phyloP scores from a whole-genome alignment of 2,329 filamentous ascomycete genomes.

The Dactylellina sp. region DNA sequence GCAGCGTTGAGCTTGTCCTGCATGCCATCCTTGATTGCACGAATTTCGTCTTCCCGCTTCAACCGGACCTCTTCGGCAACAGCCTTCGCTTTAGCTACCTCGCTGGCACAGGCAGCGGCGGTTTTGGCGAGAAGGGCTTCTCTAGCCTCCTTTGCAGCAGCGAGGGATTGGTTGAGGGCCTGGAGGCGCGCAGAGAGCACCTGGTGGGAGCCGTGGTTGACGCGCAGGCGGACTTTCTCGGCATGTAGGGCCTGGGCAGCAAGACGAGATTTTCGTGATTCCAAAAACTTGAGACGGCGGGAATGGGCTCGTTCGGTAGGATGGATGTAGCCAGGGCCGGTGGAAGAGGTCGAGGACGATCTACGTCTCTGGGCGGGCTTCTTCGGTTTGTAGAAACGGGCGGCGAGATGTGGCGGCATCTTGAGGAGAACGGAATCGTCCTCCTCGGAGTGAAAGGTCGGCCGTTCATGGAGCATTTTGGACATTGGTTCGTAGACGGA shows the following conservation, averaged over 20 bases:
- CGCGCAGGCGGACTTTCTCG: constrained; percentile 80
- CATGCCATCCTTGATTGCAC: constrained; percentile 77
- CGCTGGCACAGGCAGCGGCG: constrained; percentile 82
- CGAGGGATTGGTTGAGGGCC: constrained; percentile 65
- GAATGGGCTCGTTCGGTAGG: constrained; percentile 68
- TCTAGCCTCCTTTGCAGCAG: constrained; percentile 75
- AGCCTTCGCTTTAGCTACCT: constrained; percentile 83
- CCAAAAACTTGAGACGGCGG: constrained; percentile 81
- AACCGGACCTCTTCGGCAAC: constrained; percentile 85
- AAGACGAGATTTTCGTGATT: constrained; percentile 81
- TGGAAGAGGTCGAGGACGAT: constrained; percentile 66
- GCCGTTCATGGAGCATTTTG: constrained; percentile 30
- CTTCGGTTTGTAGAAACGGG: constrained; percentile 78
- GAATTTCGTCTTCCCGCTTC: constrained; percentile 79
- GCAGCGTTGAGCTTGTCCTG: constrained; percentile 83
- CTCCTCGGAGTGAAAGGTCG: constrained; percentile 52
- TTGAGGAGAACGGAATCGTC: constrained; percentile 66
- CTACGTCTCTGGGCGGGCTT: constrained; percentile 73
- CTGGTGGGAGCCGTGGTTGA: constrained; percentile 77
- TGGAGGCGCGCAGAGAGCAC: constrained; percentile 69
- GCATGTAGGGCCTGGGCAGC: constrained; percentile 84
- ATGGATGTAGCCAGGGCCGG: constrained; percentile 81
- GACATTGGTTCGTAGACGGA: constrained; percentile 38
- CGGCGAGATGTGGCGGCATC: constrained; percentile 80
- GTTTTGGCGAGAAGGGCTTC: constrained; percentile 86